Base-by-base conservation (phyloP, 176 grass and related monocot species). In the Triticum timopheevii region DNA sequence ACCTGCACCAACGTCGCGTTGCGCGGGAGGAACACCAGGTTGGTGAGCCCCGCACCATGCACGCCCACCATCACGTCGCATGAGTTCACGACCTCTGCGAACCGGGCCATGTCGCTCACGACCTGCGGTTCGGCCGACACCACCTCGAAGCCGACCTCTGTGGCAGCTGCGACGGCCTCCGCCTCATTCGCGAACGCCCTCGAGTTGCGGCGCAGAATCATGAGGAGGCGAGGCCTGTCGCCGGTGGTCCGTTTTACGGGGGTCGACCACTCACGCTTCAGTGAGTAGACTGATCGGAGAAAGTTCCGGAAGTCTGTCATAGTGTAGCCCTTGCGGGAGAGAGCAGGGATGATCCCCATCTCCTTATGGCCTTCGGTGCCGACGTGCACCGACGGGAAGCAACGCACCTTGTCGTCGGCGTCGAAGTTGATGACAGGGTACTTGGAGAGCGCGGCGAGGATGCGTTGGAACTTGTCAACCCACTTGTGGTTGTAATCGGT, bases 251-350 rank as follows among this genome's bases (percentile, higher is more conserved):
- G 10, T 27, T 61, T 69, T 13, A 80, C 8, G 6, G 38, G 84
- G 6, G 20, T 15, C 8, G 73, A 16, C 78, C 22, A 47, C 13
- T 78, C 79, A 64, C 87, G 83, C 65, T 84, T 82, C 77, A 97
- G 20, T 7, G 81, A 82, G 81, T 86, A 88, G 39, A 36, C 31
- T 5, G 85, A 73, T 13, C 82, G 81, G 35, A 94, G 78, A 69
- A 97, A 97, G 71, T 65, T 86, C 12, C 72, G 82, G 79, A 97
- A 95, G 31, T 87, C 89, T 2, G 24, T 11, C 95, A 93, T 93
- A 4, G 82, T 80, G 68, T 88, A 79, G 0, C 89, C 87, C 20
- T 81, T 40, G 1, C 90, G 90, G 16, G 92, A 80, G 1, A 83
- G 90, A 1, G 13, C 66, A 0, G 88, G 81, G 56, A 91, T 61